Percentiles rank a stretch among this genome's conserved stretches.
These are phyloP conservation scores for Ziziphus jujuba DNA, from an alignment of 306 rosid genomes.

Conservation along the genomic window DNA sequence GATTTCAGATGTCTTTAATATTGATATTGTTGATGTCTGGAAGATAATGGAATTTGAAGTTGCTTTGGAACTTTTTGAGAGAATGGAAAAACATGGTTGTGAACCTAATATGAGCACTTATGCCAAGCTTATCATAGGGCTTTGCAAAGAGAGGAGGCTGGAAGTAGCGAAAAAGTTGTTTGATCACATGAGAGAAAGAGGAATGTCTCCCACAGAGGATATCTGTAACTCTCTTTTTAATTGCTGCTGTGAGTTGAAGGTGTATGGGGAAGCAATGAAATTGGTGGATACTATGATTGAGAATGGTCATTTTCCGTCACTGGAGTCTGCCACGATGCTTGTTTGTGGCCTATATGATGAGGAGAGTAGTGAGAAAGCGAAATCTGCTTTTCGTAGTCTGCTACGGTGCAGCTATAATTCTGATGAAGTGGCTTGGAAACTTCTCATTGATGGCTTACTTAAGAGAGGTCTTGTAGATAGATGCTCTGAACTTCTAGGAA, in stretches of 20 bases:
- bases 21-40: slow-evolving; percentile 50
- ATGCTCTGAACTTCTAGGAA: slow-evolving; percentile 59
- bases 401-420: slow-evolving; percentile 56
- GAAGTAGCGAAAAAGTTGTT: slow-evolving; percentile 49
- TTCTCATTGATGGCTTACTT: slow-evolving; percentile 77
- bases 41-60: slow-evolving; percentile 57
- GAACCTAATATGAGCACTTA: slow-evolving; percentile 62
- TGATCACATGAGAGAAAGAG: slow-evolving; percentile 55
- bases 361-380: slow-evolving; percentile 59
- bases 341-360: slow-evolving; percentile 64
- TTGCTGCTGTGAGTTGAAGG: slow-evolving; percentile 57
- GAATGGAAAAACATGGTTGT: slow-evolving; percentile 62
- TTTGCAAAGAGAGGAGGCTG: slow-evolving; percentile 58
- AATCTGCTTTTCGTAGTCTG: slow-evolving; percentile 48
- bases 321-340: slow-evolving; percentile 66
- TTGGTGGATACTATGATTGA: slow-evolving; percentile 63
- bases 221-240: slow-evolving; percentile 57
- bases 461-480: slow-evolving; percentile 52
- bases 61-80: slow-evolving; percentile 50
- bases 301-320: slow-evolving; percentile 58
- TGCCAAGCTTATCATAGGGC: slow-evolving; percentile 62
- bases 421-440: slow-evolving; percentile 84
- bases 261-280: slow-evolving; percentile 53
- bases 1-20: slow-evolving; percentile 29
- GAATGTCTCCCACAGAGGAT: slow-evolving; percentile 51